Evolutionary conservation across 805 yeast species (phyloP).

Genomic region (Naumovozyma dairenensis): DNA sequence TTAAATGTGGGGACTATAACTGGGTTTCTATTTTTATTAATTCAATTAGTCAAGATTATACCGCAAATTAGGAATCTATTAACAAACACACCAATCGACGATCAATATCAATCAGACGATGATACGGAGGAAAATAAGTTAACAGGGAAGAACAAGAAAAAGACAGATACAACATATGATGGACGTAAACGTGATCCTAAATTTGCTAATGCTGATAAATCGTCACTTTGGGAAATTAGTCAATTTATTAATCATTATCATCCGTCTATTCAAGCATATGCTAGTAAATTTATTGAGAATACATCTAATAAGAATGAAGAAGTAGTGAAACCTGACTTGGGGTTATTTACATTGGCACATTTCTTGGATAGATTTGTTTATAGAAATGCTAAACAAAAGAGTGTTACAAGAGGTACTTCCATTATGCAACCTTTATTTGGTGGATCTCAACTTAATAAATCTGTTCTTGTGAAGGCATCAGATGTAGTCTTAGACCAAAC

Average conservation of each 20-base stretch:
- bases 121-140: constrained; percentile 32
- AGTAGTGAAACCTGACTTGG: constrained; percentile 75
- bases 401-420: constrained; percentile 69
- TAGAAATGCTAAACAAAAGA: constrained; percentile 77
- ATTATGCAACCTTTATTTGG: constrained; percentile 98
- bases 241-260: constrained; percentile 77
- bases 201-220: constrained; percentile 70
- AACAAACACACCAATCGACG: constrained; percentile 42
- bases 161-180: constrained; percentile 43
- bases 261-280: constrained; percentile 81
- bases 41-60: constrained; percentile 51
- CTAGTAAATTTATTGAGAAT: constrained; percentile 50
- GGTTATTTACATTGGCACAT: constrained; percentile 76
- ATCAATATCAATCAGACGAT: constrained; percentile 38
- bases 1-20: constrained; percentile 76
- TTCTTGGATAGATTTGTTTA: constrained; percentile 94
- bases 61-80: constrained; percentile 63
- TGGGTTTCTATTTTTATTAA: constrained; percentile 68
- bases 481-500: constrained; percentile 33
- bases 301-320: constrained; percentile 29
- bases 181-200: constrained; percentile 88
- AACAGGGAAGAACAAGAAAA: constrained; percentile 23
- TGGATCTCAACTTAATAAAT: constrained; percentile 48
- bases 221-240: constrained; percentile 80
- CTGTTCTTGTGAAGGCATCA: constrained; percentile 59